phyloP scores from a whole-genome alignment of 257 asterid genomes.

The Fraxinus cuspidata region DNA sequence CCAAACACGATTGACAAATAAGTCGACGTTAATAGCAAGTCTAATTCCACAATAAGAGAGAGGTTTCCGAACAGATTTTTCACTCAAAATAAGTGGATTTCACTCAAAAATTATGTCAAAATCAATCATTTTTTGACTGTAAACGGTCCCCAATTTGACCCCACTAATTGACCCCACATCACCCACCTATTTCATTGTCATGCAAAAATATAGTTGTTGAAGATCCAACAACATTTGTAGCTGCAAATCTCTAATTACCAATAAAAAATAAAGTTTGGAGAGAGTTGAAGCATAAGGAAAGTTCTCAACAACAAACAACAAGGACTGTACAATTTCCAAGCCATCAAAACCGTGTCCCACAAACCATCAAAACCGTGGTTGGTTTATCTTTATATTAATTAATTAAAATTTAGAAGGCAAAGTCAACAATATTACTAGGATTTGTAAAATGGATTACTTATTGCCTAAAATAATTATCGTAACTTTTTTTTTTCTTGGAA shows the following conservation, averaged over 20 bases:
- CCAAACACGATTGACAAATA: too few relatives aligned
- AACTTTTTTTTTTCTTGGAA: too few relatives aligned
- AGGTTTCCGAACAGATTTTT: too few relatives aligned
- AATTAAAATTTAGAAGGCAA: not conserved
- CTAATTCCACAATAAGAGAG: too few relatives aligned
- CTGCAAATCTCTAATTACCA: not conserved
- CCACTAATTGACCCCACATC: too few relatives aligned
- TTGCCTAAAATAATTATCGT: not conserved
- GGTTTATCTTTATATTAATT: not conserved
- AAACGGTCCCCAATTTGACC: too few relatives aligned
- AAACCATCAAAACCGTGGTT: constrained; percentile 32
- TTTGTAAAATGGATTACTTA: not conserved
- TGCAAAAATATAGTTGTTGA: not conserved
- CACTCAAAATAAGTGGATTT: too few relatives aligned
- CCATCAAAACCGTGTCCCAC: constrained; percentile 31
- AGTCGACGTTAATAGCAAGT: too few relatives aligned
- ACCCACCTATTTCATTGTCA: not conserved
- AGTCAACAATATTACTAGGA: not conserved
- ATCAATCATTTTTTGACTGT: too few relatives aligned
- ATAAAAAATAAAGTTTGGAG: not conserved
- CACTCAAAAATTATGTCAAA: too few relatives aligned
- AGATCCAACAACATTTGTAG: not conserved
- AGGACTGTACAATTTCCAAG: not conserved
- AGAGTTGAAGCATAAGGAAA: constrained; percentile 21
- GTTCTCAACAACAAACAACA: not conserved